Evolutionary conservation across 2,329 filamentous ascomycete genomes (phyloP), one percentile per base, ranked within the genome.

Genomic region (Calonectria naviculata): DNA sequence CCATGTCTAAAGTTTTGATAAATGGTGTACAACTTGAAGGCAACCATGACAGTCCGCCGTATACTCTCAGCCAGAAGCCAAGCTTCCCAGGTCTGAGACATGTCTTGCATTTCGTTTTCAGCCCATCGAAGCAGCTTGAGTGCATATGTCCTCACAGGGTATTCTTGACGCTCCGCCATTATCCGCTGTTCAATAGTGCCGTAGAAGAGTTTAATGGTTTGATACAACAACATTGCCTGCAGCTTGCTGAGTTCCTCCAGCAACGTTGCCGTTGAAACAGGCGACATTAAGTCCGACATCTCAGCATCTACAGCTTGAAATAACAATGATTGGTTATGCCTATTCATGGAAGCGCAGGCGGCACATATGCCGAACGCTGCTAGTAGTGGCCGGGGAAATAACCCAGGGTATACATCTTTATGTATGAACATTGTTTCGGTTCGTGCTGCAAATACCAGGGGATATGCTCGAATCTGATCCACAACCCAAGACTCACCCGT

Each of bases 171-270:
- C 38, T 78, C 75, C 4, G 76, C 76, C 17, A 73, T 65, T 6
- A 73, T 70, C 21, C 75, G 75, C 64, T 78, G 73, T 21, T 72
- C 70, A 21, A 77, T 71, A 29, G 69, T 70, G 62, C 76, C 76
- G 52, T 74, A 74, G 71, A 76, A 78, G 65, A 76, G 74, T 3
- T 75, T 73, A 49, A 78, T 74, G 41, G 76, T 73, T 62, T 78
- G 76, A 54, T 77, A 78, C 52, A 78, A 67, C 52, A 78, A 71
- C 19, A 76, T 54, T 8, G 75, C 74, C 52, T 78, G 76, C 5
- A 78, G 70, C 21, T 68, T 69, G 24, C 68, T 71, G 4, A 78
- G 68, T 47, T 74, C 73, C n/a, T 78, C 74, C 3, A 66, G 52
- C 1, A 77, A 61, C 6, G 73, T 72, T n/a, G 28, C 19, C 7